A percentile compares a stretch with the other conserved stretches of the same genome.
These are phyloP conservation scores for Fusarium sp. DNA, from an alignment of 2,329 filamentous ascomycete species.

Conservation along the genomic window DNA sequence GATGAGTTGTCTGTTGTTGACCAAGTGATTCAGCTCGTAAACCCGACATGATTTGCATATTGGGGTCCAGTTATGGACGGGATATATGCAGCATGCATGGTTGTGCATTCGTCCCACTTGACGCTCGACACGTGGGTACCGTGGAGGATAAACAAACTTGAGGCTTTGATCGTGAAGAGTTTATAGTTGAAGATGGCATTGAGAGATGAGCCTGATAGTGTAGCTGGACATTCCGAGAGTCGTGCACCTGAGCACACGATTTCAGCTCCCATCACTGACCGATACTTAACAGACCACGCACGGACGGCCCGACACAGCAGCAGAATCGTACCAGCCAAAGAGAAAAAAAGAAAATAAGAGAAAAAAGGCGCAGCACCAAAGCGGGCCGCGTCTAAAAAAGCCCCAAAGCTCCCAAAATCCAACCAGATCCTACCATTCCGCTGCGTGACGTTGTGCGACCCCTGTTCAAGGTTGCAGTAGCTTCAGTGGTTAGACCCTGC, in stretches of 20 bases:
- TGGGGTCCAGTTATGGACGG: constrained; percentile 15
- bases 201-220: neutral
- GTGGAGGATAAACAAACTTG: neutral
- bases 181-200: neutral
- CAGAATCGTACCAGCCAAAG: neutral
- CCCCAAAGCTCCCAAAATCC: neutral
- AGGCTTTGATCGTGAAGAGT: constrained; percentile 5
- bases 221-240: neutral
- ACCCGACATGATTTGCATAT: constrained; percentile 36
- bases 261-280: neutral
- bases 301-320: neutral
- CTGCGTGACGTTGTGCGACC: constrained; percentile 25
- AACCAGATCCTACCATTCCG: constrained; percentile 14
- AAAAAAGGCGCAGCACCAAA: neutral
- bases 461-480: neutral
- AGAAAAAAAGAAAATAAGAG: neutral
- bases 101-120: constrained; percentile 39
- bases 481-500: constrained; percentile 20
- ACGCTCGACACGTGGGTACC: constrained; percentile 39
- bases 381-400: neutral
- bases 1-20: constrained; percentile 7
- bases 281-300: neutral
- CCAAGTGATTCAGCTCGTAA: constrained; percentile 9
- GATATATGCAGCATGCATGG: constrained; percentile 29
- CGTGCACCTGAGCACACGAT: neutral